A percentile compares a stretch with the other conserved stretches of the same genome.
Conservation (phyloP, 2,329 filamentous ascomycete species). For the Pyrenochaeta sp. region DNA sequence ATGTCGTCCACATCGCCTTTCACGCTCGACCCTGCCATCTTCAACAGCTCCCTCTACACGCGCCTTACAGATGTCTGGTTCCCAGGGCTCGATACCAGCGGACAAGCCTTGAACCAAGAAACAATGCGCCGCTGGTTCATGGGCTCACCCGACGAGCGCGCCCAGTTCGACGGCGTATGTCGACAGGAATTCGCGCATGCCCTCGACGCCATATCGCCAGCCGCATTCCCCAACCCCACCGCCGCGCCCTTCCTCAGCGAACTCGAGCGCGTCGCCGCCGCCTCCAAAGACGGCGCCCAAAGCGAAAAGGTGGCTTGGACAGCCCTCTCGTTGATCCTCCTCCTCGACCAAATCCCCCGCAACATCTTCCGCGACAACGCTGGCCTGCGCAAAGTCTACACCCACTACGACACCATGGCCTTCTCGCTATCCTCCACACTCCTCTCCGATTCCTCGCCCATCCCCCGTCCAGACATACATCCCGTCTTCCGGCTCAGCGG, state of each 20-base stretch:
- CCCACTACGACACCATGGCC: slow-evolving; percentile 64
- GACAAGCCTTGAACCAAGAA: slow-evolving; percentile 29
- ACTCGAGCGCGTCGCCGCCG: slow-evolving; percentile 48
- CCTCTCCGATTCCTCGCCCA: slow-evolving; percentile 30
- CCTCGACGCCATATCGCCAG: slow-evolving; percentile 50
- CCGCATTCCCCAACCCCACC: too few species aligned
- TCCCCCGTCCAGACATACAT: slow-evolving; percentile 37
- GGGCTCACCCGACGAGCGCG: slow-evolving; percentile 40
- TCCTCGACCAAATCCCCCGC: slow-evolving; percentile 70
- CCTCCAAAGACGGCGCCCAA: slow-evolving; percentile 40
- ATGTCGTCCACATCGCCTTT: slow-evolving; percentile 40
- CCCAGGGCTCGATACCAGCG: slow-evolving; percentile 34
- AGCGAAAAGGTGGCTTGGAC: slow-evolving; percentile 41
- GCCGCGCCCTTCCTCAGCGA: slow-evolving; percentile 19
- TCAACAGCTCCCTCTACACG: slow-evolving; percentile 50
- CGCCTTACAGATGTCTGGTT: slow-evolving; percentile 51
- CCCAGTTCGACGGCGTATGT: slow-evolving; percentile 49
- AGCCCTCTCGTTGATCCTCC: slow-evolving; percentile 60
- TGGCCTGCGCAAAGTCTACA: slow-evolving; percentile 58
- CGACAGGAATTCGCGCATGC: slow-evolving; percentile 42
- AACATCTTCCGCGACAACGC: slow-evolving; percentile 64
- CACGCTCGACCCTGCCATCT: slow-evolving; percentile 49
- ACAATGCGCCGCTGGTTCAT: slow-evolving; percentile 49
- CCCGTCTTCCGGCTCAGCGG: slow-evolving; percentile 38
- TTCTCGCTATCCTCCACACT: slow-evolving; percentile 53